Evolutionary conservation across 768 basidiomycete species (phyloP).

Genomic region (Mycena galericulata): DNA sequence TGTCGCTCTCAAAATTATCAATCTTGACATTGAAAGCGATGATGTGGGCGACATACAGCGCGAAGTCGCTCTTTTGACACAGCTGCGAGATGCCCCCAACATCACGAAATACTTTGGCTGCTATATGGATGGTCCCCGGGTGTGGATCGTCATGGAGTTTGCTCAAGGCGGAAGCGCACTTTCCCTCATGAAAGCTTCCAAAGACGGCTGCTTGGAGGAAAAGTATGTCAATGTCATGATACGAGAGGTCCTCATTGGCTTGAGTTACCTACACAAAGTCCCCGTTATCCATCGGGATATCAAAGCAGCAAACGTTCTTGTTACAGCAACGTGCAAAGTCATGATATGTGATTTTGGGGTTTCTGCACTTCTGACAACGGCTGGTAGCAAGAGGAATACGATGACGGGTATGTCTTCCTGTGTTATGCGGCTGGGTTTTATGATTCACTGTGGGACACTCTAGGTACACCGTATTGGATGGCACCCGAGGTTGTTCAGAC

Average conservation of each 20-base stretch:
- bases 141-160: constrained; percentile 99
- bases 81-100: constrained; percentile 90
- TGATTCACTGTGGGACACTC: neutral
- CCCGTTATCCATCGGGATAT: constrained; percentile 97
- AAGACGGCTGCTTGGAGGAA: constrained; percentile 84
- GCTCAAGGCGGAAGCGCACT: constrained; percentile 96
- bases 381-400: constrained; percentile 93
- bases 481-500: constrained; percentile 96
- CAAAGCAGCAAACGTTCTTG: constrained; percentile 96
- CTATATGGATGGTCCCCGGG: constrained; percentile 92
- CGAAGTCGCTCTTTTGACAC: constrained; percentile 92
- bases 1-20: constrained; percentile 98
- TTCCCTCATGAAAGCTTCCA: constrained; percentile 91
- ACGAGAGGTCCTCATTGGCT: constrained; percentile 88
- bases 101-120: constrained; percentile 98
- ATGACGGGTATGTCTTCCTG: constrained; percentile 62
- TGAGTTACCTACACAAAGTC: constrained; percentile 92
- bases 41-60: constrained; percentile 97
- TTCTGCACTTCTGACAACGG: constrained; percentile 87
- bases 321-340: constrained; percentile 89
- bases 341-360: constrained; percentile 99
- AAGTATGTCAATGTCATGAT: constrained; percentile 88
- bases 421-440: neutral
- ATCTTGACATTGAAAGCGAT: constrained; percentile 96
- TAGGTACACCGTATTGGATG: constrained; percentile 99